phyloP scores from a whole-genome alignment of 352 stramenopile genomes.

The Phytopythium montanum region DNA sequence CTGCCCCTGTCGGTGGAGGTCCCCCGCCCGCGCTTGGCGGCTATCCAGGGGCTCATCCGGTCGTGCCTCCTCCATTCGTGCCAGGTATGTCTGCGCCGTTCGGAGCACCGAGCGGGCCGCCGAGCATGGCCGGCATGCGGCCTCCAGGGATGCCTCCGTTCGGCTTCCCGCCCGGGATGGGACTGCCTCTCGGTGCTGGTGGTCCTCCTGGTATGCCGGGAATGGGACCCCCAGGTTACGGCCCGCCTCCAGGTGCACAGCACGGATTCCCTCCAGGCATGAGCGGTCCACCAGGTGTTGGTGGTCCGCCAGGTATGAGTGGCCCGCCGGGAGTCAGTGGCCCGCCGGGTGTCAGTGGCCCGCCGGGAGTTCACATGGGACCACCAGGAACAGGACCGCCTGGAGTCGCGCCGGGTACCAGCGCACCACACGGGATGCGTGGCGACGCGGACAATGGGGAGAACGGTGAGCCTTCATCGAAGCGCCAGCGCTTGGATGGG shows the following conservation, averaged over 20 bases:
- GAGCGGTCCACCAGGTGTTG: conserved; percentile 7
- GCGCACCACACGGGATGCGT: conserved; percentile 9
- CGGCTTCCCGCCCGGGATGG: conserved; percentile 8
- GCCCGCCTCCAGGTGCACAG: background rate
- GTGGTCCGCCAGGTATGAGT: conserved; percentile 32
- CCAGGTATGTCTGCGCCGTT: background rate
- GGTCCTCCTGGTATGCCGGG: conserved; percentile 12
- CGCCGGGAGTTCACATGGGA: conserved; percentile 8
- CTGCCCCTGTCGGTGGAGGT: background rate
- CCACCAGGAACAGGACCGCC: conserved; percentile 11
- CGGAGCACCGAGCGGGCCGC: background rate
- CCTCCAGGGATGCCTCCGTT: conserved; percentile 2
- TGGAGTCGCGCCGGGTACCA: background rate
- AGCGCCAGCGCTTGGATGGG: conserved; percentile 66
- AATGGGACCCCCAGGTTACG: conserved; percentile 18
- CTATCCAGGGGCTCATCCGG: background rate
- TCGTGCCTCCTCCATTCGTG: background rate
- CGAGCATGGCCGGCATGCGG: background rate
- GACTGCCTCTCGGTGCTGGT: conserved; percentile 8
- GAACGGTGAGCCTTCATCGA: conserved; percentile 48
- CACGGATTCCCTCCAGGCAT: conserved; percentile 16
- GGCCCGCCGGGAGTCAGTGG: conserved; percentile 2
- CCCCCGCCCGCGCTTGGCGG: background rate
- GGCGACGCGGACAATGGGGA: background rate
- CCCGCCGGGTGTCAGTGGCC: conserved; percentile 2